phyloP scores from a whole-genome alignment of 495 filamentous ascomycete species.

The Aspergillus egyptiacus region DNA sequence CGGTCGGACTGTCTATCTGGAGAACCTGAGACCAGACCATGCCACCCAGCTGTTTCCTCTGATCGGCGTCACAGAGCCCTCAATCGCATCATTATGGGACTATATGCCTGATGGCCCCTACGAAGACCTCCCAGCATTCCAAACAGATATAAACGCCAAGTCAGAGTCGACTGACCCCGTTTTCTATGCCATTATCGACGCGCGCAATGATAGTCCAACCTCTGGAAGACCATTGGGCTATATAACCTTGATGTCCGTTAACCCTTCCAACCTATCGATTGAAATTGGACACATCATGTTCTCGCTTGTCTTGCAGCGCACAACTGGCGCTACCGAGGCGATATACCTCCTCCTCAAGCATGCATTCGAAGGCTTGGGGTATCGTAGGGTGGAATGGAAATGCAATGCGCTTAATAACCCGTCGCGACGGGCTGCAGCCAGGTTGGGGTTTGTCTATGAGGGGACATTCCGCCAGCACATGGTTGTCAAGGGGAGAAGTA shows the following conservation, averaged over 20 bases:
- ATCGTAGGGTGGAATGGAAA: slow-evolving; percentile 54
- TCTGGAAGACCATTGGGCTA: slow-evolving; percentile 33
- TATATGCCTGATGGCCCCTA: slow-evolving; percentile 43
- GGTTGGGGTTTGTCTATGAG: slow-evolving; percentile 49
- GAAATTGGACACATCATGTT: slow-evolving; percentile 50
- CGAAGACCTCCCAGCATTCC: slow-evolving; percentile 26
- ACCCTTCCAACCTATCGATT: slow-evolving; percentile 29
- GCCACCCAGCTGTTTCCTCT: too few relatives aligned
- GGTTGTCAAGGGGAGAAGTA: slow-evolving; percentile 48
- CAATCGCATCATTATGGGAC: too few relatives aligned
- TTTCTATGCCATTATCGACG: slow-evolving; percentile 39
- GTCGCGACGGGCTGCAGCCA: slow-evolving; percentile 42
- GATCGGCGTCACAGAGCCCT: too few relatives aligned
- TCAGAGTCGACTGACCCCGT: slow-evolving; percentile 29
- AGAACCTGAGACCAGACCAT: too few relatives aligned
- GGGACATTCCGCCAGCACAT: slow-evolving; percentile 52
- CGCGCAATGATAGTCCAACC: slow-evolving; percentile 7
- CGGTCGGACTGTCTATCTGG: too few relatives aligned
- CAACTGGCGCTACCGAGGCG: slow-evolving; percentile 45
- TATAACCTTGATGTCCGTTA: slow-evolving; percentile 40
- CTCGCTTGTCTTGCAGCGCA: slow-evolving; percentile 40
- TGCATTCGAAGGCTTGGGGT: slow-evolving; percentile 46
- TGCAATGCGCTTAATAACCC: slow-evolving; percentile 45
- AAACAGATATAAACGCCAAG: slow-evolving; percentile 18
- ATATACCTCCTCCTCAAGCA: slow-evolving; percentile 43